Conservation (phyloP, 257 asterid species). For the Scutellaria baicalensis region DNA sequence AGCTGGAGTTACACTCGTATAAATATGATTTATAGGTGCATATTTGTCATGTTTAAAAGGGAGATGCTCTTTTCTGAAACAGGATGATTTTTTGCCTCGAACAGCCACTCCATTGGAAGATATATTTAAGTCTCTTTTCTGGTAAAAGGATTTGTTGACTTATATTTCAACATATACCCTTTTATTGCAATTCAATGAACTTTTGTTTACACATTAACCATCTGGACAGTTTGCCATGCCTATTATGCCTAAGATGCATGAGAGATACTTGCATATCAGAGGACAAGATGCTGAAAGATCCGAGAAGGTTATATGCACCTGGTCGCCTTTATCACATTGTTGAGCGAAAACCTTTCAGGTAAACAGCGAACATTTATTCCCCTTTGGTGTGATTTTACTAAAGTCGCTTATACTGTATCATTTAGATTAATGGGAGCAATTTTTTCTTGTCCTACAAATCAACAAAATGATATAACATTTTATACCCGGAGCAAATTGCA, state of each 20-base stretch:
- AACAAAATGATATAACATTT: background rate
- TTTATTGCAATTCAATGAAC: background rate
- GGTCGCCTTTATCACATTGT: slow-evolving; percentile 92
- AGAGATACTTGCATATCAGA: slow-evolving; percentile 77
- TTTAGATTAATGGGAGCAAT: background rate
- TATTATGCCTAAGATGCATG: slow-evolving; percentile 78
- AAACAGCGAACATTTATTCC: background rate
- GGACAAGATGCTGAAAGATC: slow-evolving; percentile 72
- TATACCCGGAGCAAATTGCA: too few species aligned
- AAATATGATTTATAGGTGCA: background rate
- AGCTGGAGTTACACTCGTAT: background rate
- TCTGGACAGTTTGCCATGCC: slow-evolving; percentile 66
- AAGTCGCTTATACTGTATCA: background rate
- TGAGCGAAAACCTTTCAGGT: slow-evolving; percentile 81
- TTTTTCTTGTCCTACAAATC: background rate
- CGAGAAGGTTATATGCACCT: slow-evolving; percentile 76
- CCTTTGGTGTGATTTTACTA: background rate
- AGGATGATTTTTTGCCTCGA: slow-evolving; percentile 91
- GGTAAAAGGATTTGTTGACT: slow-evolving; percentile 30
- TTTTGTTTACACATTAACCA: background rate
- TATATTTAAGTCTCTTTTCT: slow-evolving; percentile 81
- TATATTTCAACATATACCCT: background rate
- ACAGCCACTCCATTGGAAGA: slow-evolving; percentile 93
- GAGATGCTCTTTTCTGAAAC: slow-evolving; percentile 20
- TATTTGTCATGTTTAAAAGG: background rate